Percentiles rank a stretch among this genome's conserved stretches.
Conservation (phyloP, 371 early-diverging fungal genomes). For the Syncephalastrum sp. region DNA sequence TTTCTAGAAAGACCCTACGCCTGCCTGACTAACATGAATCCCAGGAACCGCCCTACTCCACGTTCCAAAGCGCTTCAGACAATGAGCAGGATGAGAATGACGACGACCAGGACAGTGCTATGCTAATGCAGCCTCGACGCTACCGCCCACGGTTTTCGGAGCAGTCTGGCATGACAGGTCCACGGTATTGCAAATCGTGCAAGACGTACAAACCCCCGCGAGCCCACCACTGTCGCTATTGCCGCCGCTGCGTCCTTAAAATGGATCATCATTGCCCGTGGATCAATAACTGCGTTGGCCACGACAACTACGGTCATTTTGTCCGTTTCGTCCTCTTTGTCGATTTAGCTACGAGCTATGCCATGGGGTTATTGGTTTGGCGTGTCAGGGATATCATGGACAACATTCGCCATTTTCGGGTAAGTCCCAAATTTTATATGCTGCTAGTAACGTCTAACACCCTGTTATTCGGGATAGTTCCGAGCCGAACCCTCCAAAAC, state of each 20-base stretch:
- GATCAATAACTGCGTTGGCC: conserved; percentile 96
- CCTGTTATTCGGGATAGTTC: conserved; percentile 18
- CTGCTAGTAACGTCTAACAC: neutral
- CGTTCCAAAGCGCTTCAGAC: conserved; percentile 5
- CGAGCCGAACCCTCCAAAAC: conserved; percentile 59
- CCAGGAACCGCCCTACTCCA: conserved; percentile 43
- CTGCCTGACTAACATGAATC: neutral
- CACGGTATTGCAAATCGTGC: conserved; percentile 78
- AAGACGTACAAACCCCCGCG: conserved; percentile 80
- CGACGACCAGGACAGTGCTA: neutral
- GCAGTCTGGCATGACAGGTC: conserved; percentile 33
- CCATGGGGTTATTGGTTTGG: conserved; percentile 31
- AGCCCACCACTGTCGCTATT: conserved; percentile 82
- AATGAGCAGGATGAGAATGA: neutral
- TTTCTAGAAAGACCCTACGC: neutral
- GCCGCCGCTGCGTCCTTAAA: conserved; percentile 82
- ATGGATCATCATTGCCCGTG: conserved; percentile 98
- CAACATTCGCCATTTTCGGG: conserved; percentile 42
- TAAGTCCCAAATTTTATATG: conserved; percentile 6
- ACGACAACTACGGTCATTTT: conserved; percentile 87
- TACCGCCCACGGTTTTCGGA: conserved; percentile 2
- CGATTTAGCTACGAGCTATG: conserved; percentile 56
- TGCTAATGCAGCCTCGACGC: neutral
- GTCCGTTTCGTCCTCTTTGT: conserved; percentile 82
- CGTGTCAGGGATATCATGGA: conserved; percentile 37